A percentile compares a stretch with the other conserved stretches of the same genome.
Conservation (phyloP, 495 filamentous ascomycete species). For the Aspergillus bertholletiae region DNA sequence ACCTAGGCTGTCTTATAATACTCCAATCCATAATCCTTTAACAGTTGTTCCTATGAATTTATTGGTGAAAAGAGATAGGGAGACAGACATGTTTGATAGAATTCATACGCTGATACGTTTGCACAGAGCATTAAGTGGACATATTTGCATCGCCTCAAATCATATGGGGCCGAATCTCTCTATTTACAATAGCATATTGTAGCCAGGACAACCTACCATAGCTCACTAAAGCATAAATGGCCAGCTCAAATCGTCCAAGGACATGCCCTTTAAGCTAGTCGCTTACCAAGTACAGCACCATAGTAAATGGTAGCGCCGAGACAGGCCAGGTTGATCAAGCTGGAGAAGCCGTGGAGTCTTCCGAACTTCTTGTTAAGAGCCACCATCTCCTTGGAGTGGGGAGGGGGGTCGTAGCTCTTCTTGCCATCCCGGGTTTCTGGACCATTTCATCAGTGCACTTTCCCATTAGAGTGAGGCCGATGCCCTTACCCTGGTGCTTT, state of each 20-base stretch:
- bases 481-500: conserved; percentile 64
- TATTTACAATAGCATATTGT: not conserved
- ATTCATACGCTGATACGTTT: too few species aligned
- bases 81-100: too few species aligned
- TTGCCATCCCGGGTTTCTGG: conserved; percentile 78
- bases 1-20: too few species aligned
- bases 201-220: not conserved
- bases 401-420: conserved; percentile 67
- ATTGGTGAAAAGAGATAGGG: too few species aligned
- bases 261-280: conserved; percentile 27
- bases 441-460: conserved; percentile 2
- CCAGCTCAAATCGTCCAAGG: not conserved
- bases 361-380: conserved; percentile 77
- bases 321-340: conserved; percentile 67
- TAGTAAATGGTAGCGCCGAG: conserved; percentile 68
- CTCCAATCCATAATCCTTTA: too few species aligned
- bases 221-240: not conserved
- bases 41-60: too few species aligned
- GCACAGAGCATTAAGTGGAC: too few species aligned
- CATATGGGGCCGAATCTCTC: not conserved
- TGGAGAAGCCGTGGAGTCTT: conserved; percentile 72
- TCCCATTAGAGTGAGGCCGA: not conserved
- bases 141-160: not conserved
- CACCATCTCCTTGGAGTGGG: conserved; percentile 78
- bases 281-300: conserved; percentile 63